Base-by-base conservation (phyloP, 768 basidiomycete species). In the Russula emetica region DNA sequence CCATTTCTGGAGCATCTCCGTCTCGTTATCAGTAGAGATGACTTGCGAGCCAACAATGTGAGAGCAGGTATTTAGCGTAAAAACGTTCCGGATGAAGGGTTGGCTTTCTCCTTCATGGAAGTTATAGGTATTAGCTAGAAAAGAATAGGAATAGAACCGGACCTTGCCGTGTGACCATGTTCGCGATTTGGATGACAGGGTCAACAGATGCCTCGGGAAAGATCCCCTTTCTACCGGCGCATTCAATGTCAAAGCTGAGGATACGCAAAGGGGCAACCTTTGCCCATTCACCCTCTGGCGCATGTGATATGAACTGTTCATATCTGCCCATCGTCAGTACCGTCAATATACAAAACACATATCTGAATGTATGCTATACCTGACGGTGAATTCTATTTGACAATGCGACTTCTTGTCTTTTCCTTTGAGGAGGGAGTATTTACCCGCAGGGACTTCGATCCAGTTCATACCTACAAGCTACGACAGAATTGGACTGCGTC, bases 401-500 rank as follows among this genome's bases (percentile, higher is more conserved):
- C 94, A 98, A 54, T 82, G 81, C 1, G 95, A 95, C 54, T 81
- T 80, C 71, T 85, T 90, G 42, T 80, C 77, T 49, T 78, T 78
- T 13, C 75, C 78, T 2, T 81, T 71, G n/a, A 86, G 62, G 22
- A 95, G 71, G 14, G 78, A 78, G 71, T 97, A 99, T 68, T 85
- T 85, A 2, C 91, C 91, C 4, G 88, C 85, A 5, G 89, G 89
- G 10, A 97, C 78, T 75, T 98, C 94, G 58, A 99, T 88, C 96
- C 97, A 99, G 72, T 98, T 98, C 97, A 99, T 98, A 10, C 97
- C 97, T 55, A 95, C 87, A 34, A 99, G 86, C 92, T 94, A 66
- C 1, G 26, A 58, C 63, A 13, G 22, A 3, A 38, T 2, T 47
- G 52, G 22, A 54, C 63, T 38, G 0, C 24, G 28, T 22, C 14